Conservation (phyloP, 805 yeast species). For the Debaryomyces maramus region DNA sequence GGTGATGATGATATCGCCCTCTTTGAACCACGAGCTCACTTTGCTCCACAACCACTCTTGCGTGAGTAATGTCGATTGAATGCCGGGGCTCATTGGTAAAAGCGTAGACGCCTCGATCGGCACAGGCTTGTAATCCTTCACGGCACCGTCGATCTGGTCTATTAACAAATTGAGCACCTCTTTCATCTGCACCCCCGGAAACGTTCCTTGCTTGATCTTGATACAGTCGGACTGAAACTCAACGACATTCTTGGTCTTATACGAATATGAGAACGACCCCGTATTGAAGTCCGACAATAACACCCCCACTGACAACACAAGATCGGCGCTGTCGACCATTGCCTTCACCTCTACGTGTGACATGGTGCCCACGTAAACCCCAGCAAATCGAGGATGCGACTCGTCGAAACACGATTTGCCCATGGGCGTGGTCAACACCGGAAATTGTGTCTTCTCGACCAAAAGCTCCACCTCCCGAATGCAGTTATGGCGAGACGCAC, state of each 20-base stretch:
- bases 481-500: constrained; percentile 77
- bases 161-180: constrained; percentile 31
- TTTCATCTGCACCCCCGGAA: constrained; percentile 74
- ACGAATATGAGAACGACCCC: constrained; percentile 78
- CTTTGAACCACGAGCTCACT: constrained; percentile 55
- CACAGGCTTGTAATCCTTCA: constrained; percentile 44
- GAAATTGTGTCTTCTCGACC: constrained; percentile 70
- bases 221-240: constrained; percentile 79
- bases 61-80: constrained; percentile 28
- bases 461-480: constrained; percentile 61
- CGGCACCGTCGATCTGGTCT: constrained; percentile 18
- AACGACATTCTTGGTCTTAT: constrained; percentile 70
- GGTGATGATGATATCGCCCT: constrained; percentile 61
- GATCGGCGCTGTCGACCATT: constrained; percentile 72
- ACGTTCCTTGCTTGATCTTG: constrained; percentile 67
- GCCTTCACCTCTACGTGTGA: constrained; percentile 71
- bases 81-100: constrained; percentile 35
- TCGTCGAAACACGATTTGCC: constrained; percentile 83
- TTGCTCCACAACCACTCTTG: constrained; percentile 67
- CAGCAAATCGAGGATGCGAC: constrained; percentile 70
- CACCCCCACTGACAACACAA: constrained; percentile 78
- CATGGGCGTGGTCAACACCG: constrained; percentile 86
- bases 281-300: constrained; percentile 87
- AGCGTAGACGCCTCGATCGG: constrained; percentile 52
- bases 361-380: constrained; percentile 83